Conservation (phyloP, 108 stramenopile species). For the Seminavis robusta region DNA sequence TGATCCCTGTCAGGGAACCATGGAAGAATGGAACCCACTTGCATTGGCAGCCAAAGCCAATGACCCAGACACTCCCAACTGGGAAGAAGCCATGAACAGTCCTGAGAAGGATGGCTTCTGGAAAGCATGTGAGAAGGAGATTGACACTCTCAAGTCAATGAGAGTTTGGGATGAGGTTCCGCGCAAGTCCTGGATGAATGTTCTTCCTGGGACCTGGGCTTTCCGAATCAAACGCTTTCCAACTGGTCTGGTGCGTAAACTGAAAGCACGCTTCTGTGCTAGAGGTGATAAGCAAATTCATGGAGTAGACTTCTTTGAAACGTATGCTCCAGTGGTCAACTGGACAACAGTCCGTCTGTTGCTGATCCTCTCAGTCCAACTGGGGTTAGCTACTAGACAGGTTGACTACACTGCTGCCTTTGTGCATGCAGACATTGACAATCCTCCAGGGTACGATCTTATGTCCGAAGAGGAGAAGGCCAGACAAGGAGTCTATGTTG, state of each 20-base stretch:
- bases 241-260: slow-evolving; percentile 15
- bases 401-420: slow-evolving; percentile 39
- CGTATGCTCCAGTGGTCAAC: slow-evolving; percentile 41
- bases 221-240: slow-evolving; percentile 20
- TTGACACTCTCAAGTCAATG: slow-evolving; percentile 15
- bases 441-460: not conserved
- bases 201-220: slow-evolving; percentile 23
- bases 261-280: slow-evolving; percentile 37
- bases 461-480: slow-evolving; percentile 7
- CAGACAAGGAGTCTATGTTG: slow-evolving; percentile 23
- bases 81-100: slow-evolving; percentile 31
- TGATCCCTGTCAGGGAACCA: no score
- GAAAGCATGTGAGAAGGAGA: slow-evolving; percentile 26
- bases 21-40: slow-evolving; percentile 4
- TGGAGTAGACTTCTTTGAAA: slow-evolving; percentile 40
- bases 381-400: slow-evolving; percentile 27
- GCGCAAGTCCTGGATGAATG: slow-evolving; percentile 3
- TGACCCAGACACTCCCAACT: slow-evolving; percentile 32
- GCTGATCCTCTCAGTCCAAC: slow-evolving; percentile 15
- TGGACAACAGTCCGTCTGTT: slow-evolving; percentile 43
- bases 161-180: slow-evolving; percentile 12
- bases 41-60: slow-evolving; percentile 17
- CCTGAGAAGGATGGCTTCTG: slow-evolving; percentile 24
- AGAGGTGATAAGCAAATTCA: slow-evolving; percentile 35
- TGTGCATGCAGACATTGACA: slow-evolving; percentile 22